These are phyloP conservation scores for Metrosideros polymorpha DNA, from an alignment of 441 rosid species.

Conservation along the genomic window DNA sequence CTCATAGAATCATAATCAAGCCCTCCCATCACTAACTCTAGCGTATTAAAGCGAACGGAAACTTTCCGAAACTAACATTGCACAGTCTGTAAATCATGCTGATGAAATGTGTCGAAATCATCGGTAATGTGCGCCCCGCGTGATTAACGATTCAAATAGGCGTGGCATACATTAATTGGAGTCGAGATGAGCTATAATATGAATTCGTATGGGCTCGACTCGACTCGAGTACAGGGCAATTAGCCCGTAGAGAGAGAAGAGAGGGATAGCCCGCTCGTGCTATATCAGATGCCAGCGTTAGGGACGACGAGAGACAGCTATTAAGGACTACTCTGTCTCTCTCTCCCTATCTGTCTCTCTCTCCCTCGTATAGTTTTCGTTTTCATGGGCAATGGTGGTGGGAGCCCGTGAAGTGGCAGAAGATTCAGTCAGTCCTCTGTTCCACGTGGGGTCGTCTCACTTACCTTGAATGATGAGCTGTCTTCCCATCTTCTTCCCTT, in stretches of 20 bases:
- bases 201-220: neutral
- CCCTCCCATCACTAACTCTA: neutral
- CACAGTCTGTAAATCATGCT: too few species aligned
- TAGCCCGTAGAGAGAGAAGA: too few species aligned
- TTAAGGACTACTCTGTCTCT: neutral
- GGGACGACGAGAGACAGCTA: neutral
- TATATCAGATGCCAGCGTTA: neutral
- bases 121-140: neutral
- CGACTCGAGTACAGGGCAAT: neutral
- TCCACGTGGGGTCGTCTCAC: constrained; percentile 35
- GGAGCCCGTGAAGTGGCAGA: constrained; percentile 38
- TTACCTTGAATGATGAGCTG: neutral
- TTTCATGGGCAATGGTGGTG: constrained; percentile 1
- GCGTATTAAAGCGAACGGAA: too few species aligned
- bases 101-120: neutral
- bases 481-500: neutral
- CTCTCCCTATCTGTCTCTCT: neutral
- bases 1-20: neutral
- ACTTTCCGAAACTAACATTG: neutral
- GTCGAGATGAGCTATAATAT: neutral
- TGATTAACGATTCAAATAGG: neutral
- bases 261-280: neutral
- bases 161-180: neutral
- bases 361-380: neutral
- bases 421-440: neutral